Evolutionary conservation across 257 asterid genomes (phyloP), one percentile per base, ranked within the genome.

Genomic region (Solanum sitiens): DNA sequence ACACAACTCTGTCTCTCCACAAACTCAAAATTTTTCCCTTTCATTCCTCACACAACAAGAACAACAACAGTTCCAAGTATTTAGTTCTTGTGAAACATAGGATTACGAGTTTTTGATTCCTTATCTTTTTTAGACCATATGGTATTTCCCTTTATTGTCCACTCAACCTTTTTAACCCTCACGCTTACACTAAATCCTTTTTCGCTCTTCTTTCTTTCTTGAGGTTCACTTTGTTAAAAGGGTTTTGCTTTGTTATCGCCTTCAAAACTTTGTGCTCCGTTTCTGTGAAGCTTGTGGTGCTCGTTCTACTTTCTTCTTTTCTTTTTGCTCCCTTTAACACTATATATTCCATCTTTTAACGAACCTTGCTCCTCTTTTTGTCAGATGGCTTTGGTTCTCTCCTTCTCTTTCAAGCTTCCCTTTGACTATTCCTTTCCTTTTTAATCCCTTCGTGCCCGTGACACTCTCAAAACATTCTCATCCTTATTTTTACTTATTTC

Each of bases 321-420:
- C 39, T 67, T 82, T 53, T 23, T 16, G 68, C 27, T 59, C 47
- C 82, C 40, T 83, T 27, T 35, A 76, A 89, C 45, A 27, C 83
- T 21, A 74, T 74, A 16, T 86, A 84, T 87, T 90, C 87, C 89
- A 45, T 86, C 89, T 91, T 86, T 91, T 91, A 84, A 89, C 72
- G 90, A 56, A 40, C 65, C 16, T 47, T 65, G 87, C 76, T 85
- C 63, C 50, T 59, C 87, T 83, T 77, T 27, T 90, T 92, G 93
- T 93, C 93, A 92, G 94, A 67, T n/a, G 84, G 67, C 74, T 86
- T 85, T 74, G 77, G 83, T 87, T 90, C 87, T 87, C 53, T 61
- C 87, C 85, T 65, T 83, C 42, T 32, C 21, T 42, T 85, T 87
- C 13, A 86, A 75, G 76, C 90, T 88, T 91, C 75, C 70, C 21